Base-by-base conservation (phyloP, 768 basidiomycete species). In the Podaxis rugospora region DNA sequence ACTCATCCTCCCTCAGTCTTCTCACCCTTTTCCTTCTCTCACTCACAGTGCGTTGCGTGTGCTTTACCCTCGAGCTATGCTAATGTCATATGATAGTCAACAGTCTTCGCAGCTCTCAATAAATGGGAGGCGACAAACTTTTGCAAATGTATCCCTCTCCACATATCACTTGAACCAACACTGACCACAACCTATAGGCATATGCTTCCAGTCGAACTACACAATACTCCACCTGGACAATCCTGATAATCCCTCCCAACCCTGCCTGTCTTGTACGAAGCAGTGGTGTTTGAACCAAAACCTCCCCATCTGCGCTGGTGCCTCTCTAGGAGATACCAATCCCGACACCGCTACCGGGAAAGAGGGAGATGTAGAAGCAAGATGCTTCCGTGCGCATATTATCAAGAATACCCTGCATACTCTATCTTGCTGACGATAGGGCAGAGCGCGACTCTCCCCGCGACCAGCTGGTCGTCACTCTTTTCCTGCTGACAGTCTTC, bases 211-310 rank as follows among this genome's bases (percentile, higher is more conserved):
- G 62, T 80, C 88, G 21, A 95, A 93, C 70, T 95, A 92, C 69
- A 84, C 90, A 25, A 96, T 95, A 66, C 77, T 95, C 60, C 90
- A 83, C 53, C 78, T 97, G 66, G 85, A 86, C 64, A 82, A 84
- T 39, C 90, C 93, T 32, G 88, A 93, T 70, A 88, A 90, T 67
- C 90, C 92, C 1, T 85, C 85, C 16, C 93, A 96, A 72, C 94
- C 95, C 7, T 97, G 95, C 72, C 80, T 94, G 25, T 90, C 92
- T 4, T 97, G 95, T 71, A 96, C 93, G 9, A 93, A 94, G 69
- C 90, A 94, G 69, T 97, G 95, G 91, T 97, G 95, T 75, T 78
- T 95, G 58, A 92, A 96, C 70, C 95, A 93, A 73, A 92, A 94
- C 68, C 79, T 97, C 39, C 77, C 82, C 14, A 95, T 93, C 47